Evolutionary conservation across 2,329 filamentous ascomycete species (phyloP), one percentile per base, ranked within the genome.

Genomic region (Chaetomium globosum): DNA sequence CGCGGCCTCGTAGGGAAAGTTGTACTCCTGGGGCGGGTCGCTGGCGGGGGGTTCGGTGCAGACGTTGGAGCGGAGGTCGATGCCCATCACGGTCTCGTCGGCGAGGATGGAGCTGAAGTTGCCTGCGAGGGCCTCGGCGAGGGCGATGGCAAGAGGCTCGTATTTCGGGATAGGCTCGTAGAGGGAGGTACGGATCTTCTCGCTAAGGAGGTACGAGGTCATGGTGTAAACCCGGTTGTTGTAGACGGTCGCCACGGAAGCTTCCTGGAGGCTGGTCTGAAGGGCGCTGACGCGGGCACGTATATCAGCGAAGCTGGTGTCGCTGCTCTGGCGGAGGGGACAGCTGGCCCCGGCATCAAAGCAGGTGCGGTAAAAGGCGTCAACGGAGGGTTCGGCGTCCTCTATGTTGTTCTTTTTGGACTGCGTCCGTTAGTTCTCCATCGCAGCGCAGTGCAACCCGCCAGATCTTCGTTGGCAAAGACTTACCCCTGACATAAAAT

Each of bases 401-500:
- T 26, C 36, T 19, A 62, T n/a, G 26, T 62, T 63, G 53, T 58
- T 65, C 13, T 13, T 1, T 39, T 39, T 54, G 13, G 30, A 46
- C 64, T 65, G 48, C 43, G 6, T 61, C 13, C 36, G 36, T 56
- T 43, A 53, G 31, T 19, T 28, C 10, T 28, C 51, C 36, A 48
- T 31, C n/a, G 8, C 31, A 12, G 51, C 8, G 8, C 39, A 48
- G 26, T 4, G 26, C 26, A 19, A 31, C 43, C 26, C 49, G 26
- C 13, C 10, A 52, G 1, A 26, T 30, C 5, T 28, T 13, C 26
- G 19, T 43, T 6, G 28, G 16, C 33, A 10, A 5, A 13, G 26
- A 64, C 65, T 64, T 57, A 66, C 65, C 16, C 62, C 65, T 1
- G 28, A 7, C 10, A 39, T 28, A 33, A 77, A 80, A 66, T 74